Base-by-base conservation (phyloP, 495 filamentous ascomycete genomes). In the Daldinia childiae region DNA sequence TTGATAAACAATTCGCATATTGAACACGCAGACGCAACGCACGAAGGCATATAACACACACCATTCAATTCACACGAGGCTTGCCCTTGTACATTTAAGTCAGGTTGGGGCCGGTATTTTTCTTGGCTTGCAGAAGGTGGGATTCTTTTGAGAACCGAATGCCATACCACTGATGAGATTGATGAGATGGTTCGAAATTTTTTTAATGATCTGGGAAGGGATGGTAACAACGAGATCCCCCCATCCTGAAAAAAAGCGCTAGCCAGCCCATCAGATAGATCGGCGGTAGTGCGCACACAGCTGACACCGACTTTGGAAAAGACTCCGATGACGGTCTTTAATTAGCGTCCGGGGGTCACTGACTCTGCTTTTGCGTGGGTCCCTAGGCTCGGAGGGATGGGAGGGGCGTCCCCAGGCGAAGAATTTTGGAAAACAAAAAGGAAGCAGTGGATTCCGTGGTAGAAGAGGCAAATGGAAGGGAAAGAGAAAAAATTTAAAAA, bases 261-360 rank as follows among this genome's bases (percentile, higher is more conserved):
- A 59, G 56, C 65, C 57, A 51, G 38, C 50, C 67, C 63, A 73
- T 32, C 62, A 60, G 66, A 66, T 73, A 60, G 71, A 73, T 73
- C 71, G 64, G 62, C 71, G 58, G 26, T 43, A 67, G 45, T 59
- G 58, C 54, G 38, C 50, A 56, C 61, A 65, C 43, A 68, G 65
- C 65, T 69, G 65, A 69, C 70, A 65, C 70, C 55, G 56, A 68
- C 64, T 68, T 68, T 55, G 66, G 71, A 66, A 73, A 73, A 73
- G 58, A 62, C 71, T 74, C 71, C 71, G 71, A 74, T 67, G 67
- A 68, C 71, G 67, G 67, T 74, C 71, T 74, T 74, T 71, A 71
- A 74, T 74, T 74, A 74, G 67, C 63, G 67, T 66, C 67, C 64
- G 71, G 61, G 66, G 66, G 12, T 19, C 43, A 48, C 17, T 48